Percentiles rank a stretch among this genome's conserved stretches.
Conservation (phyloP, 73 alveolate genomes). For the Symbiodinium pilosum region DNA sequence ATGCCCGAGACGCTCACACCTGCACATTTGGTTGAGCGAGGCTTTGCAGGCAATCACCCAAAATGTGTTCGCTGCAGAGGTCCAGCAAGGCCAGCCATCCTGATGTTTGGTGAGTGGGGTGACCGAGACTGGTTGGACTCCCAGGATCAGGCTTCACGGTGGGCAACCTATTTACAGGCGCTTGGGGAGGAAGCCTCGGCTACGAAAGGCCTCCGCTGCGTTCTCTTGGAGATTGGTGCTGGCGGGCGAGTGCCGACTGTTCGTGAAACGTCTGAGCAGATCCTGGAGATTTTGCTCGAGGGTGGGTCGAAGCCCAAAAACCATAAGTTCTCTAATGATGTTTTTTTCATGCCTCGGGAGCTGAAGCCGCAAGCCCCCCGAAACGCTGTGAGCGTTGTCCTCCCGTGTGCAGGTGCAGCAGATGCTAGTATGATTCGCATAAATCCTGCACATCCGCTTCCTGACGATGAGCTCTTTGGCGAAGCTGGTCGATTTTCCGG, state of each 20-base stretch:
- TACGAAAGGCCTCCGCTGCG: constrained; percentile 4
- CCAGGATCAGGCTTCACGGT: background rate
- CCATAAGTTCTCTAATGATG: no score
- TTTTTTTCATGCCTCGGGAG: no score
- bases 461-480: background rate
- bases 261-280: constrained; percentile 56
- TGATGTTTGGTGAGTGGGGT: constrained; percentile 86
- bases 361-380: no score
- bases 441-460: constrained; percentile 27
- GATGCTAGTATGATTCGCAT: constrained; percentile 44
- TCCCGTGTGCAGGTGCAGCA: no score
- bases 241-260: constrained; percentile 59
- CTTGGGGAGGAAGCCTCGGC: constrained; percentile 20
- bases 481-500: background rate
- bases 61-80: constrained; percentile 50
- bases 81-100: constrained; percentile 48
- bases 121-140: constrained; percentile 71
- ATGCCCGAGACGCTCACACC: constrained; percentile 65
- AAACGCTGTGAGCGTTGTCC: no score
- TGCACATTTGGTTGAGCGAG: constrained; percentile 21
- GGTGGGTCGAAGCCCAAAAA: no score
- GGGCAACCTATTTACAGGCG: constrained; percentile 13
- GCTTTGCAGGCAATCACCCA: constrained; percentile 69
- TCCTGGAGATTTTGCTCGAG: constrained; percentile 29
- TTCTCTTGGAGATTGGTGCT: constrained; percentile 65